A percentile compares a stretch with the other conserved stretches of the same genome.
Conservation (phyloP, 257 asterid genomes). For the Knoxia roxburghii region DNA sequence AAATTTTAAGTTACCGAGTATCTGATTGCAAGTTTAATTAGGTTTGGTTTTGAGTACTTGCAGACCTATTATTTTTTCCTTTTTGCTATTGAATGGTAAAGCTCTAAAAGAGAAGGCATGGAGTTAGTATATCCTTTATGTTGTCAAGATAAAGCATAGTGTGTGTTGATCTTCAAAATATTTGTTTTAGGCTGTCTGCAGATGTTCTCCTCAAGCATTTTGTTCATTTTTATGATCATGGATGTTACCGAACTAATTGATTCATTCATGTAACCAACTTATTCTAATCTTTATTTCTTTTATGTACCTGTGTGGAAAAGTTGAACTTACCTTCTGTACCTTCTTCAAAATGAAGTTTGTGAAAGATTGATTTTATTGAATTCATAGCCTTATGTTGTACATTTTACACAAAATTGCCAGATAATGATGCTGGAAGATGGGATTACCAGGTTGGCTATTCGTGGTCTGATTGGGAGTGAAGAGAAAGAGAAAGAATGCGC, state of each 20-base stretch:
- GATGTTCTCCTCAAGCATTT: neutral
- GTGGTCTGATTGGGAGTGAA: constrained; percentile 23
- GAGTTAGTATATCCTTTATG: neutral
- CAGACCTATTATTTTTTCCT: neutral
- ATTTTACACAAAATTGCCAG: constrained; percentile 14
- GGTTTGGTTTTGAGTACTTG: neutral
- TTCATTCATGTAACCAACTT: neutral
- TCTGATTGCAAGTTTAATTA: neutral
- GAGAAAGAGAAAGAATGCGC: constrained; percentile 28
- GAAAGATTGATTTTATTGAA: neutral
- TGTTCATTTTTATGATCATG: neutral
- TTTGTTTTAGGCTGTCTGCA: neutral
- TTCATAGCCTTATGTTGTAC: neutral
- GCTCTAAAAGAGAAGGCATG: neutral
- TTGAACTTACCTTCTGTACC: neutral
- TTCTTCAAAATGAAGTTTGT: neutral
- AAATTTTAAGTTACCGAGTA: neutral
- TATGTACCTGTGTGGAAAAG: neutral
- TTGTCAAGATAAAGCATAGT: too few relatives aligned
- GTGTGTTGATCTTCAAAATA: neutral
- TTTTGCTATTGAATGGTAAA: neutral
- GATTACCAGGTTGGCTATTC: constrained; percentile 23
- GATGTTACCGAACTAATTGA: neutral
- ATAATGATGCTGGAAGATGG: constrained; percentile 28
- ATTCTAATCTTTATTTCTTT: neutral